Evolutionary conservation across 768 basidiomycete genomes (phyloP).

Genomic region (Kwoniella dejecticola): DNA sequence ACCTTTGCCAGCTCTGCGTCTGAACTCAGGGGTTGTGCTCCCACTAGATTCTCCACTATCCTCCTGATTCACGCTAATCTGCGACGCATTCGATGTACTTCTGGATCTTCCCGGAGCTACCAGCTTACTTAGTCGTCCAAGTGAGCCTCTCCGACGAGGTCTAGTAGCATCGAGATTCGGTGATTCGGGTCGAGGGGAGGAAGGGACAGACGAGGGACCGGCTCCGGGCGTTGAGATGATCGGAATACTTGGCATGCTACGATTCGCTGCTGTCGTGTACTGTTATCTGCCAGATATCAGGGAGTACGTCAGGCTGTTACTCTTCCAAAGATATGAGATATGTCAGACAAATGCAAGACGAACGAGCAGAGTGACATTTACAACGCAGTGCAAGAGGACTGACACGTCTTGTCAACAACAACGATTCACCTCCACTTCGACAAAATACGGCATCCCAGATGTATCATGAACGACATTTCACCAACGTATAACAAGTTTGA

Average conservation of each 20-base stretch:
- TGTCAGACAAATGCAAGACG: no score
- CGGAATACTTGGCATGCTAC: slow-evolving; percentile 6
- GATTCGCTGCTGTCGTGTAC: not conserved
- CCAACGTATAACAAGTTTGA: no score
- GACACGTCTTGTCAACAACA: slow-evolving; percentile 1
- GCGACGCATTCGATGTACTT: slow-evolving; percentile 41
- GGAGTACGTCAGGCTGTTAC: no score
- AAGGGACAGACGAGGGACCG: slow-evolving; percentile 29
- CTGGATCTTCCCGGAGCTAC: slow-evolving; percentile 36
- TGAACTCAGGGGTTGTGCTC: slow-evolving; percentile 44
- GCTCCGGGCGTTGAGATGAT: slow-evolving; percentile 11
- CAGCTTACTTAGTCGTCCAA: slow-evolving; percentile 36
- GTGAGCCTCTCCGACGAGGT: slow-evolving; percentile 28
- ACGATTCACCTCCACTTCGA: slow-evolving; percentile 7
- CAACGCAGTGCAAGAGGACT: no score
- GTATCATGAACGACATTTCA: no score
- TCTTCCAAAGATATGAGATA: no score
- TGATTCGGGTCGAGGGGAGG: slow-evolving; percentile 30
- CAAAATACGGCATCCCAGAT: not conserved
- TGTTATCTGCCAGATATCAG: not conserved
- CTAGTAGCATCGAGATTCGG: slow-evolving; percentile 20
- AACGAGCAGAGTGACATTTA: no score
- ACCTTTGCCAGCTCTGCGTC: slow-evolving; percentile 42
- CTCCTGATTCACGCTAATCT: slow-evolving; percentile 29
- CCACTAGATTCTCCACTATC: slow-evolving; percentile 29